Conservation (phyloP, 2,329 filamentous ascomycete genomes). For the Paracorniculantispora psalliotae region DNA sequence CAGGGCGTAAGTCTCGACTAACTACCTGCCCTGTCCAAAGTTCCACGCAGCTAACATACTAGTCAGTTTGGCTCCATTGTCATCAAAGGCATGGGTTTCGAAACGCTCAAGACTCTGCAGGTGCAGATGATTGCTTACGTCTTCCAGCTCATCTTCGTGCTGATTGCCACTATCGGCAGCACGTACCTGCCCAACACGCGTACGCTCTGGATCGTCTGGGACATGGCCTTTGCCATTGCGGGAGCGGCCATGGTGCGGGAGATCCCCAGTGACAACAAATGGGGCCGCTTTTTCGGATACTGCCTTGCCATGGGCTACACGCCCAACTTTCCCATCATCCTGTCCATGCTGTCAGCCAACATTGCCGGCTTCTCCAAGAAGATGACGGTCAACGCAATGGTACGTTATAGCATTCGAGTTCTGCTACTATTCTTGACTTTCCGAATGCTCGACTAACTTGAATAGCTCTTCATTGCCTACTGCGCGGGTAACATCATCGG, state of each 20-base stretch:
- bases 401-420: slow-evolving; percentile 23
- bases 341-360: slow-evolving; percentile 53
- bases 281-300: slow-evolving; percentile 7
- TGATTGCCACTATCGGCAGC: slow-evolving; percentile 20
- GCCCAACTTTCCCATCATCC: slow-evolving; percentile 31
- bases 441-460: too few relatives aligned
- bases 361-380: slow-evolving; percentile 60
- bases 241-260: slow-evolving; percentile 22
- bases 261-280: not conserved
- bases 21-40: slow-evolving; percentile 12
- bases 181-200: slow-evolving; percentile 22
- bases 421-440: too few relatives aligned
- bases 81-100: slow-evolving; percentile 22
- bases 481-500: slow-evolving; percentile 57
- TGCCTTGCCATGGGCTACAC: slow-evolving; percentile 1
- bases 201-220: slow-evolving; percentile 22
- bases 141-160: slow-evolving; percentile 21
- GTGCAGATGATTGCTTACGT: slow-evolving; percentile 18
- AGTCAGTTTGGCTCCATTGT: slow-evolving; percentile 23
- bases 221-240: slow-evolving; percentile 17
- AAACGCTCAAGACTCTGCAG: slow-evolving; percentile 18
- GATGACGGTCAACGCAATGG: slow-evolving; percentile 48
- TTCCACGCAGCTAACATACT: not conserved
- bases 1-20: slow-evolving; percentile 19
- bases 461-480: slow-evolving; percentile 50